A percentile compares a stretch with the other conserved stretches of the same genome.
phyloP scores from a whole-genome alignment of 2,329 filamentous ascomycete genomes.

The Elsinoe batatas region DNA sequence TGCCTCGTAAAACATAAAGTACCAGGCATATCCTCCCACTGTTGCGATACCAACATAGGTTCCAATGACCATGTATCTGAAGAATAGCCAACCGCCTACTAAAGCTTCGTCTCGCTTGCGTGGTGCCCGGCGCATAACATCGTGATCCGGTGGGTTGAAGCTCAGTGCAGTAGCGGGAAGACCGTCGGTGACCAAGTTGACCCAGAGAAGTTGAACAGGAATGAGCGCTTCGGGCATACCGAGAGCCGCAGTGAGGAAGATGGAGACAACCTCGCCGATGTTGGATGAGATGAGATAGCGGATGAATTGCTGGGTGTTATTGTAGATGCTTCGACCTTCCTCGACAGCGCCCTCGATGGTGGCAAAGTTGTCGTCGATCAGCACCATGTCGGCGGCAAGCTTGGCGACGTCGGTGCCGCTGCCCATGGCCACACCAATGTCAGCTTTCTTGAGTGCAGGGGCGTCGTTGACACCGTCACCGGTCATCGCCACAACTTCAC shows the following conservation, averaged over 20 bases:
- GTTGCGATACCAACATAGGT: slow-evolving; percentile 91
- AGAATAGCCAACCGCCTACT: slow-evolving; percentile 92
- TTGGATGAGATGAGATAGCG: slow-evolving; percentile 98
- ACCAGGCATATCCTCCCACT: slow-evolving; percentile 98
- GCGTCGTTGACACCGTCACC: slow-evolving; percentile 98
- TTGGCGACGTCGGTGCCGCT: slow-evolving; percentile 96
- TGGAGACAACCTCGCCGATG: slow-evolving; percentile 97
- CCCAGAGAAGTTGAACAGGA: slow-evolving; percentile 95
- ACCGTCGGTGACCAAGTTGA: slow-evolving; percentile 95
- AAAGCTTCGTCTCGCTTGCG: slow-evolving; percentile 87
- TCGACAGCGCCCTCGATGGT: slow-evolving; percentile 95
- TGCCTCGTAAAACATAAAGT: slow-evolving; percentile 91
- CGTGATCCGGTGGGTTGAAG: slow-evolving; percentile 97
- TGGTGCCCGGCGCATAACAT: slow-evolving; percentile 89
- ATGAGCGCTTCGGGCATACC: slow-evolving; percentile 98
- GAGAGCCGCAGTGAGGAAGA: slow-evolving; percentile 90
- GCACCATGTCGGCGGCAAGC: slow-evolving; percentile 94
- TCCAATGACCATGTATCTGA: slow-evolving; percentile 93
- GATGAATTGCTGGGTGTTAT: slow-evolving; percentile 99
- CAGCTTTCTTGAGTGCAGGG: slow-evolving; percentile 93
- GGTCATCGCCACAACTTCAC: slow-evolving; percentile 97
- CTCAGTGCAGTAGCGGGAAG: slow-evolving; percentile 91
- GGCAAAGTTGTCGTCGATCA: slow-evolving; percentile 97
- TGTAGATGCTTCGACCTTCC: slow-evolving; percentile 96
- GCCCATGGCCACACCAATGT: slow-evolving; percentile 98